Evolutionary conservation across 2,329 filamentous ascomycete species (phyloP).

Genomic region (Aspergillus arachidicola): DNA sequence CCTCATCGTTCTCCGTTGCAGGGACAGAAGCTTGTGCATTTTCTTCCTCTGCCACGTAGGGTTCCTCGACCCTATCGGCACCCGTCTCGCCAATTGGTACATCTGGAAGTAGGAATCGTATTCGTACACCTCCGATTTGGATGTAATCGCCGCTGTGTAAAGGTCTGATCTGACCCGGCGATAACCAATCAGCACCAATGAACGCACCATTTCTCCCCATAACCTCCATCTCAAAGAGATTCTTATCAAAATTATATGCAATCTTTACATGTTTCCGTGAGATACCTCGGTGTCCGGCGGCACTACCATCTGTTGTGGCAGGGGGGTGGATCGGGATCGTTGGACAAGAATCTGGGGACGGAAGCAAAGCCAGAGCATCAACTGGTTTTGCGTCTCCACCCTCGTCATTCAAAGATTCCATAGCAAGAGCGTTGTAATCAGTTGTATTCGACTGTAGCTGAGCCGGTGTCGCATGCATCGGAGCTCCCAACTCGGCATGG

Average conservation of each 20-base stretch:
- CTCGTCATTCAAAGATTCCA: slow-evolving; percentile 45
- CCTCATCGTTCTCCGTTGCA: slow-evolving; percentile 46
- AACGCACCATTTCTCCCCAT: slow-evolving; percentile 62
- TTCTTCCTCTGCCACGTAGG: slow-evolving; percentile 38
- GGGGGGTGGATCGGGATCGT: slow-evolving; percentile 64
- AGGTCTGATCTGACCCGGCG: slow-evolving; percentile 49
- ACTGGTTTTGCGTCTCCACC: slow-evolving; percentile 44
- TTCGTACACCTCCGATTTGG: slow-evolving; percentile 59
- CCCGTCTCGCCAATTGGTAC: slow-evolving; percentile 52
- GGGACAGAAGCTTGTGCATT: slow-evolving; percentile 33
- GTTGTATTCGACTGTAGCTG: slow-evolving; percentile 40
- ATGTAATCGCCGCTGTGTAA: slow-evolving; percentile 62
- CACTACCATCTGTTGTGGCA: slow-evolving; percentile 46
- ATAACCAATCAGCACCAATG: slow-evolving; percentile 54
- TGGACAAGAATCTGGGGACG: slow-evolving; percentile 56
- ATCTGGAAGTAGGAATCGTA: slow-evolving; percentile 60
- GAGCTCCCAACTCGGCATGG: slow-evolving; percentile 39
- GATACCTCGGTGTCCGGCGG: slow-evolving; percentile 59
- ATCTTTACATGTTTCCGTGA: slow-evolving; percentile 66
- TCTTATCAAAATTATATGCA: slow-evolving; percentile 59
- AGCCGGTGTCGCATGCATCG: slow-evolving; percentile 40
- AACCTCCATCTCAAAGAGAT: slow-evolving; percentile 61
- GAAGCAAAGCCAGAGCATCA: slow-evolving; percentile 50
- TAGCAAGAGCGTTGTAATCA: slow-evolving; percentile 51
- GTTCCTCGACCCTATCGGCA: slow-evolving; percentile 49